A percentile compares a stretch with the other conserved stretches of the same genome.
Evolutionary conservation across 2,329 filamentous ascomycete genomes (phyloP).

Genomic region (Fonsecaea multimorphosa): DNA sequence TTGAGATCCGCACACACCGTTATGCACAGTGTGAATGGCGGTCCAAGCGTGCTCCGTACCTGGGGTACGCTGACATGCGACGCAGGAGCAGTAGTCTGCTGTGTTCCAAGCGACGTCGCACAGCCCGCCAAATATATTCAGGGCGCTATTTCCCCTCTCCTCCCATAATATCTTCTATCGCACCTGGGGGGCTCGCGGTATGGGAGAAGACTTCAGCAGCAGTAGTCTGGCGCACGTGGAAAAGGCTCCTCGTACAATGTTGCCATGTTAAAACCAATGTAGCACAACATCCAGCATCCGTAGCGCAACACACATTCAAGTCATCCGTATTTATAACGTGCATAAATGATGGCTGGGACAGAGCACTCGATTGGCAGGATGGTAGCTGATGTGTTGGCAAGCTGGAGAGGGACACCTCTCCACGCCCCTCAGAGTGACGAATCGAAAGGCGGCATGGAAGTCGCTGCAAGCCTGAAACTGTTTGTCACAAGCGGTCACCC

Average conservation of each 20-base stretch:
- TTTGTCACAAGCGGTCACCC: slow-evolving; percentile 24
- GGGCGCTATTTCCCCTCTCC: not conserved
- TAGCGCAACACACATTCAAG: not conserved
- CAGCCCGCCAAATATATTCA: not conserved
- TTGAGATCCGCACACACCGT: not conserved
- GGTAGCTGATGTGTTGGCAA: slow-evolving; percentile 30
- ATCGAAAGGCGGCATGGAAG: slow-evolving; percentile 8
- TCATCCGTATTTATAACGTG: not conserved
- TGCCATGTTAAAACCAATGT: not conserved
- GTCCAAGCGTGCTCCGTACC: not conserved
- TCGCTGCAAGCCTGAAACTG: slow-evolving; percentile 24
- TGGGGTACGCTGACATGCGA: too few species aligned
- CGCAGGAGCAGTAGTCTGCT: not conserved
- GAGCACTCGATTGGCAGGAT: slow-evolving; percentile 20
- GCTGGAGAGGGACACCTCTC: slow-evolving; percentile 17
- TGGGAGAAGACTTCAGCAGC: not conserved
- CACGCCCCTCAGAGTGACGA: slow-evolving; percentile 15
- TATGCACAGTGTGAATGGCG: not conserved
- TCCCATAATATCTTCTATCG: not conserved
- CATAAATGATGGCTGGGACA: slow-evolving; percentile 2
- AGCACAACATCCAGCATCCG: slow-evolving; percentile 1
- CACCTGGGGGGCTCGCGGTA: not conserved
- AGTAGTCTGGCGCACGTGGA: slow-evolving; percentile 3
- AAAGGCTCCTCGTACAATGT: not conserved
- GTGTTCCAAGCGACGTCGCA: not conserved